A percentile compares a stretch with the other conserved stretches of the same genome.
Evolutionary conservation across 1,284 basidiomycete genomes (phyloP).

Genomic region (Leccinum ponderosum): DNA sequence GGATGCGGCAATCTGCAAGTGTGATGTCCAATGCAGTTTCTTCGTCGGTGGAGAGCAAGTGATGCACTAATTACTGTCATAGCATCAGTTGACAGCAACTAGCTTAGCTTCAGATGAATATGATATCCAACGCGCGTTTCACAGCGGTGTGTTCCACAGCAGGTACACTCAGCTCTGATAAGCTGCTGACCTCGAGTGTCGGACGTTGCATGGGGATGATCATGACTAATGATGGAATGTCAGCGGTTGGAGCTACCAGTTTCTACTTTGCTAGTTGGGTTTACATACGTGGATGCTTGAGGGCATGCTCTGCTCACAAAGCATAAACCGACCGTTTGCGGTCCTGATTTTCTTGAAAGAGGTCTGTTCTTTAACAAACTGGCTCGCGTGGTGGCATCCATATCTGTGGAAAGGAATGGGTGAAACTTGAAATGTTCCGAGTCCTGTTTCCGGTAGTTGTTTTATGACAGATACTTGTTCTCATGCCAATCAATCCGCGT

Average conservation of each 20-base stretch:
- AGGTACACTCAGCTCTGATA: not conserved
- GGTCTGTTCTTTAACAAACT: not conserved
- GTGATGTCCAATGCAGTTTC: not conserved
- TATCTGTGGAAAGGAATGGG: not conserved
- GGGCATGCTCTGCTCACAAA: constrained; percentile 1
- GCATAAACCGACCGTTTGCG: not conserved
- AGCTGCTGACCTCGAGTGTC: not conserved
- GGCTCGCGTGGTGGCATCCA: not conserved
- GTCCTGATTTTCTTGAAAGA: not conserved
- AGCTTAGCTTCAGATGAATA: not conserved
- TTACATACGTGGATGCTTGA: not conserved
- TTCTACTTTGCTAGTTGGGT: not conserved
- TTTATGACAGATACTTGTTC: too few relatives aligned
- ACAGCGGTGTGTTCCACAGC: not conserved
- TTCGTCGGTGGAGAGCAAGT: not conserved
- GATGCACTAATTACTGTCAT: not conserved
- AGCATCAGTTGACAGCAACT: not conserved
- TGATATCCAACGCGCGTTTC: not conserved
- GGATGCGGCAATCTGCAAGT: not conserved
- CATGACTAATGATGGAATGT: not conserved
- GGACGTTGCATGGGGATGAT: not conserved
- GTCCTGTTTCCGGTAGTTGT: too few relatives aligned
- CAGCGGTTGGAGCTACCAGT: not conserved
- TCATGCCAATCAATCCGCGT: not conserved
- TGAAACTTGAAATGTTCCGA: not conserved